Base-by-base conservation (phyloP, 345 rosid species). In the Heritiera littoralis region DNA sequence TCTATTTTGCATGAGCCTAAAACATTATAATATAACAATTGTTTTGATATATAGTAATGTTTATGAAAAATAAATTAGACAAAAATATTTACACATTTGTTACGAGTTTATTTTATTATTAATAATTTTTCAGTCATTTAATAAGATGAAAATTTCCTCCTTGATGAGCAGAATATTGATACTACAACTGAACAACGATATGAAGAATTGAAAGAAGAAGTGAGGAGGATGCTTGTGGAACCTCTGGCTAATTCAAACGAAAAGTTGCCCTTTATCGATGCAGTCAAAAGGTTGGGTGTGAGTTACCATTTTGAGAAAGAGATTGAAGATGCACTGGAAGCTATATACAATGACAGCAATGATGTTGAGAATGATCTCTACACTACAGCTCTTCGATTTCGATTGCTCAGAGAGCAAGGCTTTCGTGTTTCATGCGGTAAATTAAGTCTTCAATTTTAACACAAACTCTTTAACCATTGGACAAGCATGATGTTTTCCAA, bases 231-330 rank as follows among this genome's bases (percentile, higher is more conserved):
- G 80, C 14, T 84, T 15, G 49, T n/a, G 55, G 72, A 41, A 12
- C 15, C 45, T 17, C 0, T 3, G 1, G 6, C 59, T 58, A 45
- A 76, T 32, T 56, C 40, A 20, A 61, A 45, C 32, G 49, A 83
- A 56, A 5, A 58, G 35, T 49, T 86, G 49, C 52, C 20, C 74
- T 15, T 70, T 38, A 82, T 86, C 6, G 87, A 84, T 77, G 77
- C 79, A 11, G 32, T 82, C 13, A 85, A 82, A 65, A 72, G 81
- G n/a, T 15, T 83, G 11, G 87, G 86, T 2, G 79, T 83, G 30
- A 58, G 59, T 7, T 85, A 83, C 52, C 79, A 49, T 38, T 76
- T 76, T 32, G 69, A 66, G 1, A 28, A 48, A 49, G 72, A 76
- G 46, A 76, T 76, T 0, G 60, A 76, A 8, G 59, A 63, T 9